Conservation (phyloP, 1,284 basidiomycete species). For the Phellopilus nigrolimitatus region DNA sequence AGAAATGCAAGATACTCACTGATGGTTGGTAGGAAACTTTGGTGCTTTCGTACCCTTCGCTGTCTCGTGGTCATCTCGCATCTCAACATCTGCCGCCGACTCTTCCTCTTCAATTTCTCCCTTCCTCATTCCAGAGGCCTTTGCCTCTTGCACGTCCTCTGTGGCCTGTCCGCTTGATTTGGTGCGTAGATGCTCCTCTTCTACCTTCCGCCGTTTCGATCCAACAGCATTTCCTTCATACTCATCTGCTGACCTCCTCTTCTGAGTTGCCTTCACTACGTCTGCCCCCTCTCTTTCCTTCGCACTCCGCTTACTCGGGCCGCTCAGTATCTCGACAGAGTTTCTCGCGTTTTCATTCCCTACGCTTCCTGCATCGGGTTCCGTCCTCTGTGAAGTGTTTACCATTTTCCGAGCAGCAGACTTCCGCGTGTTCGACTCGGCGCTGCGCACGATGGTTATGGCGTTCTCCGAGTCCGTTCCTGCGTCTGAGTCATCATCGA, state of each 20-base stretch:
- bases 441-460: background rate
- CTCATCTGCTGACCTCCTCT: background rate
- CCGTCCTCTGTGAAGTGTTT: background rate
- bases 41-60: no score
- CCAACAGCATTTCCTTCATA: no score
- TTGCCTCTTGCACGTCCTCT: no score
- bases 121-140: no score
- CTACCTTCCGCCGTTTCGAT: constrained; percentile 7
- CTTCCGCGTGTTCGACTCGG: background rate
- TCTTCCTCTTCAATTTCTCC: no score
- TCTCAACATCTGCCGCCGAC: no score
- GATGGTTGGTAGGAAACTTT: no score
- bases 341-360: background rate
- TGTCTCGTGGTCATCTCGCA: no score
- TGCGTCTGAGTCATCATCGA: background rate
- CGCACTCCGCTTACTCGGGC: background rate
- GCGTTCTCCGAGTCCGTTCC: background rate
- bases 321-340: background rate
- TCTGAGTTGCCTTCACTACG: constrained; percentile 1
- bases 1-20: no score
- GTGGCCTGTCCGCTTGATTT: no score
- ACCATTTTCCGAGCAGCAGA: background rate
- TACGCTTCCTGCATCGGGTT: background rate
- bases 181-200: no score
- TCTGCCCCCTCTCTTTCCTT: background rate